A percentile compares a stretch with the other conserved stretches of the same genome.
phyloP scores from a whole-genome alignment of 2,329 filamentous ascomycete genomes.

The Pseudocercospora ulei region DNA sequence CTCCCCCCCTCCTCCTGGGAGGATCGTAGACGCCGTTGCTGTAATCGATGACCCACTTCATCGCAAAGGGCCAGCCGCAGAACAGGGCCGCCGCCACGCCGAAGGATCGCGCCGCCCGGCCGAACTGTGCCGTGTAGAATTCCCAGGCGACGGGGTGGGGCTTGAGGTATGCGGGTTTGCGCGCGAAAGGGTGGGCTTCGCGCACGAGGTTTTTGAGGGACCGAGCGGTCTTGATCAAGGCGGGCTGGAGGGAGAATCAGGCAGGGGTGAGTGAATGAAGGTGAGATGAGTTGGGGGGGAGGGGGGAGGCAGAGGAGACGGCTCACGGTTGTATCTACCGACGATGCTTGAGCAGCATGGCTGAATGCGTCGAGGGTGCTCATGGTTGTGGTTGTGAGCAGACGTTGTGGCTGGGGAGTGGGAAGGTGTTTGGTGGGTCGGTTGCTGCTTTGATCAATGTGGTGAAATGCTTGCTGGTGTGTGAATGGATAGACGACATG shows the following conservation, averaged over 20 bases:
- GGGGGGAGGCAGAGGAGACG: too few species aligned
- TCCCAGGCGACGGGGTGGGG: slow-evolving; percentile 17
- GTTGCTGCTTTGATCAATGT: not conserved
- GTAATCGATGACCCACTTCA: slow-evolving; percentile 12
- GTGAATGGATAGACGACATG: not conserved
- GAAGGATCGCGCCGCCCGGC: slow-evolving; percentile 12
- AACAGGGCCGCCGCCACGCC: slow-evolving; percentile 9
- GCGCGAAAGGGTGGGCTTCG: slow-evolving; percentile 15
- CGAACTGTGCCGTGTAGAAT: slow-evolving; percentile 12
- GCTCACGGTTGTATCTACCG: slow-evolving; percentile 8
- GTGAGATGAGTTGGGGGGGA: too few species aligned
- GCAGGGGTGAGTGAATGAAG: not conserved
- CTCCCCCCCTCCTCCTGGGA: slow-evolving; percentile 4
- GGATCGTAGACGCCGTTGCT: slow-evolving; percentile 16
- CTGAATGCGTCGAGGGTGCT: slow-evolving; percentile 8
- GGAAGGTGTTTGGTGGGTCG: not conserved
- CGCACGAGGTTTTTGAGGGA: slow-evolving; percentile 10
- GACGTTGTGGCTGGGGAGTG: slow-evolving; percentile 7
- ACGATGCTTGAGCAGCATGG: slow-evolving; percentile 1
- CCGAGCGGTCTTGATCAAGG: slow-evolving; percentile 4
- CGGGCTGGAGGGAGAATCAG: slow-evolving; percentile 7
- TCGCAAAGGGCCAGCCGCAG: slow-evolving; percentile 18
- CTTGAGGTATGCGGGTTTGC: slow-evolving; percentile 8
- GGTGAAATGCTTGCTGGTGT: slow-evolving; percentile 5
- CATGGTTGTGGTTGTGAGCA: slow-evolving; percentile 5